A percentile compares a stretch with the other conserved stretches of the same genome.
Evolutionary conservation across 2,329 filamentous ascomycete genomes (phyloP).

Genomic region (Alternaria sp.): DNA sequence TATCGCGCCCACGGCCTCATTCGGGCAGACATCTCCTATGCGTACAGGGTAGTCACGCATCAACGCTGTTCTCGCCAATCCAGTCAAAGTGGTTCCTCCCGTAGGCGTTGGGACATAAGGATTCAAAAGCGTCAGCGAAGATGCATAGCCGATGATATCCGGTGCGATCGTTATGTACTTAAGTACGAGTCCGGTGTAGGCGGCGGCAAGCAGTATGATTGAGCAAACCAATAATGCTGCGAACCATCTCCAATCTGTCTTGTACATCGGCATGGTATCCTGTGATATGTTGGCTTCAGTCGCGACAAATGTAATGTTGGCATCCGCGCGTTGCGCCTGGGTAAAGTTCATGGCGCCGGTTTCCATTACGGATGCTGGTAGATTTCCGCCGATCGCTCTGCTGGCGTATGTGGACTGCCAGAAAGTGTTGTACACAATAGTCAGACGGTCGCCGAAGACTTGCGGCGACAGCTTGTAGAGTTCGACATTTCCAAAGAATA

Average conservation of each 20-base stretch:
- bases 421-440: constrained; percentile 36
- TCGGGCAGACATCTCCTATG: constrained; percentile 38
- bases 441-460: constrained; percentile 28
- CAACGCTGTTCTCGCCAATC: constrained; percentile 27
- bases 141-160: constrained; percentile 29
- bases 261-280: constrained; percentile 17
- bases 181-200: constrained; percentile 32
- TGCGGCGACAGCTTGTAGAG: constrained; percentile 26
- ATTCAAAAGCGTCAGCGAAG: constrained; percentile 22
- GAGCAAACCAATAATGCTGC: constrained; percentile 28
- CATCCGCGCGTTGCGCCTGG: not conserved
- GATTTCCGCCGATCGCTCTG: constrained; percentile 24
- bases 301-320: constrained; percentile 21
- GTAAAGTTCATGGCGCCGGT: constrained; percentile 8
- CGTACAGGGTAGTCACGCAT: constrained; percentile 31
- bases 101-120: constrained; percentile 7
- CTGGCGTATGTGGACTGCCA: constrained; percentile 38
- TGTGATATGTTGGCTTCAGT: constrained; percentile 13
- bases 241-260: constrained; percentile 38
- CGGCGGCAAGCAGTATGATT: constrained; percentile 30
- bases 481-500: constrained; percentile 16
- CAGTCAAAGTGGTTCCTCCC: constrained; percentile 4
- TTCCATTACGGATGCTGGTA: constrained; percentile 25
- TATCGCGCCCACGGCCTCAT: constrained; percentile 36
- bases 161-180: constrained; percentile 38